These are phyloP conservation scores for Tricholoma matsutake DNA, from an alignment of 768 basidiomycete species.

Conservation along the genomic window DNA sequence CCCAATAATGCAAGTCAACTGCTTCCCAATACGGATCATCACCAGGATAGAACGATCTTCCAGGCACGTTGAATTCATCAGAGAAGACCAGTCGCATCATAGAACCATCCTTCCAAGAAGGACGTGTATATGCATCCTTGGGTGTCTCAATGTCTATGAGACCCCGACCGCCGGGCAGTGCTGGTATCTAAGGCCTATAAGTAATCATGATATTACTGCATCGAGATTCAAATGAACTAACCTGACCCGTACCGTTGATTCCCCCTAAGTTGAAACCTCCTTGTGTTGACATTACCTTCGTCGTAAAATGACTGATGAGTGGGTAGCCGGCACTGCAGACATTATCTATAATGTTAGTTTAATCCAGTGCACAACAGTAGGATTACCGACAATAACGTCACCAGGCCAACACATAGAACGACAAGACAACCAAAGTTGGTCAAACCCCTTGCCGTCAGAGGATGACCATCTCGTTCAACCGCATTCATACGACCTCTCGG, in stretches of 20 bases:
- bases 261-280: slow-evolving; percentile 44
- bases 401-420: slow-evolving; percentile 41
- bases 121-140: slow-evolving; percentile 45
- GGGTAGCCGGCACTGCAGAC: slow-evolving; percentile 36
- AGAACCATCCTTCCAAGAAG: slow-evolving; percentile 50
- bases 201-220: neutral
- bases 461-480: slow-evolving; percentile 22
- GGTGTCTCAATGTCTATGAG: slow-evolving; percentile 62
- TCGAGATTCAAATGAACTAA: neutral
- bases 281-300: slow-evolving; percentile 17
- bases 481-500: slow-evolving; percentile 32
- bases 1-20: slow-evolving; percentile 78
- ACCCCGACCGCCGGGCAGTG: slow-evolving; percentile 48
- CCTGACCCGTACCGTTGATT: slow-evolving; percentile 38
- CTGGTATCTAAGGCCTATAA: slow-evolving; percentile 48
- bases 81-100: slow-evolving; percentile 62
- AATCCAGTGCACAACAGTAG: neutral
- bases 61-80: slow-evolving; percentile 75
- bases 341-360: neutral
- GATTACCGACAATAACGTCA: slow-evolving; percentile 62
- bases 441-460: slow-evolving; percentile 52
- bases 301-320: slow-evolving; percentile 30
- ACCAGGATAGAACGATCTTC: slow-evolving; percentile 74
- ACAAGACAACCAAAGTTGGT: slow-evolving; percentile 61
- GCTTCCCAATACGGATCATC: slow-evolving; percentile 88